Conservation (phyloP, 2,329 filamentous ascomycete species). For the Arachnopeziza araneosa region DNA sequence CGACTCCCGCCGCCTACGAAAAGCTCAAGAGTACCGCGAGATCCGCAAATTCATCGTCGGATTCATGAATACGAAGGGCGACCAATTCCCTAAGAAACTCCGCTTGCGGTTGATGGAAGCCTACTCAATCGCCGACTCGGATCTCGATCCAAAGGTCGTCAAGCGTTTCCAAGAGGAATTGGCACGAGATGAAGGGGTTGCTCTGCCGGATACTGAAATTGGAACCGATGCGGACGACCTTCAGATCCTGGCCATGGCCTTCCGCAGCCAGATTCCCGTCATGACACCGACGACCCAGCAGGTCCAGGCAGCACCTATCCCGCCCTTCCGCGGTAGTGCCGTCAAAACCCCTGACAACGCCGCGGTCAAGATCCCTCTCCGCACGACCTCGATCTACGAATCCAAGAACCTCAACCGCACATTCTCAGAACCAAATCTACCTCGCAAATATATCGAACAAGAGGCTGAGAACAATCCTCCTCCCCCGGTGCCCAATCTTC, state of each 20-base stretch:
- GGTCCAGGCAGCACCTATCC: not conserved
- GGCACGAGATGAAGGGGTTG: conserved; percentile 12
- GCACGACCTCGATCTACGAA: not conserved
- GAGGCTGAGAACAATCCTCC: not conserved
- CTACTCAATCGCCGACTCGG: conserved; percentile 19
- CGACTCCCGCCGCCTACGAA: conserved; percentile 4
- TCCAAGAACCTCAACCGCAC: not conserved
- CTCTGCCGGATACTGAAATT: not conserved
- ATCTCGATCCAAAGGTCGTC: conserved; percentile 15
- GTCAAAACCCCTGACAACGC: not conserved
- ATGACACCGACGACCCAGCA: not conserved
- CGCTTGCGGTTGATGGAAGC: conserved; percentile 20
- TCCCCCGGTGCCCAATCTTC: not conserved
- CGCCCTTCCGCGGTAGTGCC: not conserved
- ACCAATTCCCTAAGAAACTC: conserved; percentile 18
- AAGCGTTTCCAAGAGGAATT: conserved; percentile 7
- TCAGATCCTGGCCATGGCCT: conserved; percentile 9
- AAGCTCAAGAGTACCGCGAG: conserved; percentile 19
- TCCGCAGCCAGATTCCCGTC: conserved; percentile 12
- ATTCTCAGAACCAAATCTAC: not conserved
- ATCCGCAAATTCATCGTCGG: conserved; percentile 21
- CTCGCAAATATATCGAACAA: not conserved
- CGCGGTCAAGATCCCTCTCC: not conserved
- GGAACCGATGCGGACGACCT: conserved; percentile 9
- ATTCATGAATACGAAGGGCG: conserved; percentile 22